Percentiles rank a stretch among this genome's conserved stretches.
Conservation (phyloP, 2,329 filamentous ascomycete species). For the Botrytis medusae region DNA sequence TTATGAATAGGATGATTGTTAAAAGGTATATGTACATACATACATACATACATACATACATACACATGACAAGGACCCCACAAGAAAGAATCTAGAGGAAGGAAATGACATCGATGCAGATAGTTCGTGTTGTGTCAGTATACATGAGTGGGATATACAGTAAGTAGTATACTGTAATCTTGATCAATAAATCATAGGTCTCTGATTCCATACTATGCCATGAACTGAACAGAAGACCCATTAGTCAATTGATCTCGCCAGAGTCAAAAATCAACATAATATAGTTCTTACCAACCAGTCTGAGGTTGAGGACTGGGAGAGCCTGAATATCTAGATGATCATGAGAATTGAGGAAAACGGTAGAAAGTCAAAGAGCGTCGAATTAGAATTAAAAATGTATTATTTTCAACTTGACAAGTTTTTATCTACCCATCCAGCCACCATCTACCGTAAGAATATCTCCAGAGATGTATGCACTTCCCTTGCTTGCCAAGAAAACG, state of each 20-base stretch:
- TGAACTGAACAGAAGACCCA: not conserved
- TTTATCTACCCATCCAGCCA: conserved; percentile 85
- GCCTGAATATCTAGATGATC: not conserved
- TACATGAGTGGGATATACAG: not conserved
- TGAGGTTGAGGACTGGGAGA: not conserved
- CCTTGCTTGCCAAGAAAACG: conserved; percentile 73
- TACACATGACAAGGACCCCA: not conserved
- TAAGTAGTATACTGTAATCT: not conserved
- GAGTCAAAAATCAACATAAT: not conserved
- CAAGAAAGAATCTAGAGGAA: not conserved
- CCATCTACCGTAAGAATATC: conserved; percentile 84
- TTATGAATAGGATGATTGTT: not conserved
- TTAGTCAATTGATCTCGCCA: not conserved
- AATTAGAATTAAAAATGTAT: not conserved
- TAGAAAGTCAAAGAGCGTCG: not conserved
- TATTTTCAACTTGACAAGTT: not conserved
- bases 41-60: too few species aligned
- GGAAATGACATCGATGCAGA: not conserved
- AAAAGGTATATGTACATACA: not conserved
- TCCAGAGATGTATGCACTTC: conserved; percentile 79
- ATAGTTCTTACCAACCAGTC: not conserved
- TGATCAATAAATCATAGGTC: not conserved
- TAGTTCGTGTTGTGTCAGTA: not conserved
- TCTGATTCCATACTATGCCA: not conserved
- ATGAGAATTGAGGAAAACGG: not conserved